Base-by-base conservation (phyloP, 441 rosid species). In the Gossypium davidsonii region DNA sequence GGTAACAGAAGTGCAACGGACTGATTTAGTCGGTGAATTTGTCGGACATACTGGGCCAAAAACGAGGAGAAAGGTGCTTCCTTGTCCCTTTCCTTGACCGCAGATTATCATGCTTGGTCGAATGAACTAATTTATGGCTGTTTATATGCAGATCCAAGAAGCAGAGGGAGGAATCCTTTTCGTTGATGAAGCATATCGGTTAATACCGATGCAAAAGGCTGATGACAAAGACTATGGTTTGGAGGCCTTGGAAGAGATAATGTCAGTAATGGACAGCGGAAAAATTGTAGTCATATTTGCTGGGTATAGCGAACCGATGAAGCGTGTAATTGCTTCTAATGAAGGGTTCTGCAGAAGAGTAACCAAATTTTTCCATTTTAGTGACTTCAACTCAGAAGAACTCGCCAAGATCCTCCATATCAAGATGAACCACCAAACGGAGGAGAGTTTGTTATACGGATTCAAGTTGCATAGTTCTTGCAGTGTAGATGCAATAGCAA, bases 271-370 rank as follows among this genome's bases (percentile, higher is more conserved):
- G 99, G 96, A 92, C 80, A 81, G 84, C 10, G 97, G 98, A 49
- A 90, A 85, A 69, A 80, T 92, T 15, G 88, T 92, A 3, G 97
- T 94, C 73, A 92, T 94, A 87, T 94, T 92, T 9, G 97, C 97
- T 0, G 96, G 97, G 20, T 94, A 94, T 76, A 87, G 92, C 7
- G 97, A 94, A 79, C 98, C 97, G 34, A 94, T 94, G 98, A 87
- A 89, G 81, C 94, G 97, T 7, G 96, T 94, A 70, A 94, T 94
- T 6, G 83, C 91, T 52, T 92, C 97, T 0, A 92, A 94, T 20
- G 97, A 94, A 79, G 99, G 99, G 74, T 94, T 92, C 82, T 87
- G 94, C 74, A 85, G 98, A 80, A 91, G 99, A 81, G 99, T 94
- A 21, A 91, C 98, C 23, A 94, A 91, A 80, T 91, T 90, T 79